Evolutionary conservation across 2,329 filamentous ascomycete genomes (phyloP).

Genomic region (Pseudonectria buxi): DNA sequence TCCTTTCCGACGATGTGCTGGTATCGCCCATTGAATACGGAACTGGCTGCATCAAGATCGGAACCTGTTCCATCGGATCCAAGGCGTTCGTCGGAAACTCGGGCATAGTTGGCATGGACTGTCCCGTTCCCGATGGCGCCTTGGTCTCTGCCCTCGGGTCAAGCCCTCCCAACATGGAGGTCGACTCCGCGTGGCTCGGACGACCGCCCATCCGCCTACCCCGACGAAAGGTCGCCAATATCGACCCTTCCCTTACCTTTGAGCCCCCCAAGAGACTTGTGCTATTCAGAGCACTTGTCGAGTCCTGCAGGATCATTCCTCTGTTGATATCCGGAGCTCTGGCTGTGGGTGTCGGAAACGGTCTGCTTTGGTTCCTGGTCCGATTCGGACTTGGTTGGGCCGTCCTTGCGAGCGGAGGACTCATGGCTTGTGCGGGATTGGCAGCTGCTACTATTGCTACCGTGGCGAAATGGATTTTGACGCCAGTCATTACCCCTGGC

Average conservation of each 20-base stretch:
- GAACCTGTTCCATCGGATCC: constrained; percentile 6
- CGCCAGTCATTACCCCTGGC: constrained; percentile 9
- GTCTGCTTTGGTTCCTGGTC: constrained; percentile 6
- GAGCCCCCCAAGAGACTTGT: constrained; percentile 8
- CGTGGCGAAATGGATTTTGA: constrained; percentile 13
- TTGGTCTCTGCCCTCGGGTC: constrained; percentile 14
- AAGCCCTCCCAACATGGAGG: constrained; percentile 8
- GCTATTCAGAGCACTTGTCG: constrained; percentile 8
- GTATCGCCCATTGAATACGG: constrained; percentile 11
- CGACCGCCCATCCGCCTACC: constrained; percentile 14
- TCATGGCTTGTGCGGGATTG: constrained; percentile 5
- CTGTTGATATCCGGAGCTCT: constrained; percentile 8
- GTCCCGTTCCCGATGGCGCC: constrained; percentile 8
- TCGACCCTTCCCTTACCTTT: constrained; percentile 14
- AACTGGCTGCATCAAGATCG: constrained; percentile 8
- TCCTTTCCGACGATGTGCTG: constrained; percentile 15
- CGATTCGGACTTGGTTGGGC: constrained; percentile 8
- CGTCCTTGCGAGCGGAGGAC: constrained; percentile 6
- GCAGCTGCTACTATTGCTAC: constrained; percentile 6
- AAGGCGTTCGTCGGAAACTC: constrained; percentile 16
- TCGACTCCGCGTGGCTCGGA: constrained; percentile 15
- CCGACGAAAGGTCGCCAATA: constrained; percentile 6
- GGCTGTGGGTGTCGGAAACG: constrained; percentile 1
- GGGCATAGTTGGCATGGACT: constrained; percentile 10
- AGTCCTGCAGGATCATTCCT: constrained; percentile 10